These are phyloP conservation scores for Triadica sebifera DNA, from an alignment of 345 rosid genomes.

Conservation along the genomic window DNA sequence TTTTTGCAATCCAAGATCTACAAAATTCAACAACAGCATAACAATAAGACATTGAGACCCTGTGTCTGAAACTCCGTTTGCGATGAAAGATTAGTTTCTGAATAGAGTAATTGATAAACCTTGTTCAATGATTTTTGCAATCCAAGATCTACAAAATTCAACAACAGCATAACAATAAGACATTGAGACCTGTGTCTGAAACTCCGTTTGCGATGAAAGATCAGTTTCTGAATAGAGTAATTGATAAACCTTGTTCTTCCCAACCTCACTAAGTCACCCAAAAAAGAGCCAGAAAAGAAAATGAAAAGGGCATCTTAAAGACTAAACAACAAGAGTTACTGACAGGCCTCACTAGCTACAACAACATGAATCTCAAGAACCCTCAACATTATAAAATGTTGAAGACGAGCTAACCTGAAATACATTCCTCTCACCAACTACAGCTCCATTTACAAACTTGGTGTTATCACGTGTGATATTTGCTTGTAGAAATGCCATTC, in stretches of 20 bases:
- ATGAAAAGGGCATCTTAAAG: no score
- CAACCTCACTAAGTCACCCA: no score
- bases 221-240: neutral
- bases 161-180: neutral
- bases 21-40: no score
- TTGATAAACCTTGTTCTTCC: no score
- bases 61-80: no score
- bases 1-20: no score
- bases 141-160: neutral
- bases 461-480: conserved; percentile 98
- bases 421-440: conserved; percentile 94
- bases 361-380: neutral
- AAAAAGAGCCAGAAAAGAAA: no score
- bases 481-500: conserved; percentile 87
- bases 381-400: neutral
- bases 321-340: neutral
- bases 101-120: no score
- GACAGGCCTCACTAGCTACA: neutral
- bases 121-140: neutral
- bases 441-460: conserved; percentile 86
- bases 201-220: neutral
- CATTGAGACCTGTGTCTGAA: neutral
- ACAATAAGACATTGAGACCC: no score
- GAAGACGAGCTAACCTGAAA: conserved; percentile 68
- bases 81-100: no score